Base-by-base conservation (phyloP, 352 stramenopile species). In the Peronospora belbahrii region DNA sequence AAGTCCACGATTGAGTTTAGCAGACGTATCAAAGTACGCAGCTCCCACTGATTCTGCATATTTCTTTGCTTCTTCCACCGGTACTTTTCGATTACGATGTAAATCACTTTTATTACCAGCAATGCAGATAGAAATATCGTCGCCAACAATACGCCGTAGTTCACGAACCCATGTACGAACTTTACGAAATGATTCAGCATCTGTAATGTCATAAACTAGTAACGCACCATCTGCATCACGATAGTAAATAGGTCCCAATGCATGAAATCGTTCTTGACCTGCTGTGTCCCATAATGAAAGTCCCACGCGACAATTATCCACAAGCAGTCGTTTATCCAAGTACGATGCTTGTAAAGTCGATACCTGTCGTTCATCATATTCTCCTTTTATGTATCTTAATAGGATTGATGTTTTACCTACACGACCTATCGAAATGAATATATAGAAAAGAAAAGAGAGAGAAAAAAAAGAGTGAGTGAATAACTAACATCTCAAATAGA, bases 331-430 rank as follows among this genome's bases (percentile, higher is more conserved):
- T 64, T 96, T 96, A 56, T 97, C 89, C 39, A 97, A 57, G 55
- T 97, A 97, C 30, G 85, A 96, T 10, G 91, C 91, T 59, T 97
- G 87, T 13, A 97, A 68, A 36, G 92, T 97, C 43, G 88, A 95
- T 22, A 92, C 77, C 60, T 97, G 87, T 9, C 77, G 66, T 33
- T 97, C 92, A 56, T 95, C 71, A 64, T 96, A 97, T 44, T 95
- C 83, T 61, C 91, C 87, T 59, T 94, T 92, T 56, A 95, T 90
- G 59, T 96, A 97, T 27, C 89, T 78, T 46, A 97, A 57, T 14
- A 97, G 61, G 40, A 97, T 97, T 25, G 88, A 97, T 20, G 91
- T 97, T 65, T 97, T 97, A 33, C 91, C 91, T 34, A 97, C 91
- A 34, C 89, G 84, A 27, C 88, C 90, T 95, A 73, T 2, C 30